These are phyloP conservation scores for Geranium rotundifolium DNA, from an alignment of 345 rosid species.

Conservation along the genomic window DNA sequence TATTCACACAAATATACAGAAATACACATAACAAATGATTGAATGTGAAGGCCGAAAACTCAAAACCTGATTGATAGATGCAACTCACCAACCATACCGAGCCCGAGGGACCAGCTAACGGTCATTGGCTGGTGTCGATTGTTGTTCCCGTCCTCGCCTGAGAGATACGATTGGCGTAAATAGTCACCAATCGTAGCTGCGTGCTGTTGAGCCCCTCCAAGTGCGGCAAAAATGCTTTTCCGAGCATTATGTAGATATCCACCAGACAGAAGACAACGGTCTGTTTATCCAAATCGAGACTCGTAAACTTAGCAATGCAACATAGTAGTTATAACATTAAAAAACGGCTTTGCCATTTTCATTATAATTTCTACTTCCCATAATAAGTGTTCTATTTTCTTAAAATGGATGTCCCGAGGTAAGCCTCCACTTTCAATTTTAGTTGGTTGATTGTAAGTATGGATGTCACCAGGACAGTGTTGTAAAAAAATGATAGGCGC, in stretches of 20 bases:
- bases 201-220: conserved; percentile 89
- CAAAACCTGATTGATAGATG: background rate
- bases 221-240: conserved; percentile 88
- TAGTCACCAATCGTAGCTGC: conserved; percentile 81
- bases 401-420: no score
- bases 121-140: conserved; percentile 37
- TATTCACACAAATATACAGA: background rate
- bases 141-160: conserved; percentile 86
- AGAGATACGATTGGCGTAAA: conserved; percentile 92
- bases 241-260: conserved; percentile 95
- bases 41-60: background rate
- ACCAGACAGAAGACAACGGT: conserved; percentile 97
- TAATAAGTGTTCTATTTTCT: no score
- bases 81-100: background rate
- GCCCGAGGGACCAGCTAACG: background rate
- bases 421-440: no score
- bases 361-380: no score
- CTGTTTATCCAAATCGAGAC: conserved; percentile 28
- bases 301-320: background rate
- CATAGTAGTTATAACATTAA: background rate
- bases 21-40: background rate
- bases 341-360: no score
- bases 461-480: no score
- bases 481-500: no score
- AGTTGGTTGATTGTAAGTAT: no score